Percentiles rank a stretch among this genome's conserved stretches.
Evolutionary conservation across 108 stramenopile genomes (phyloP).

Genomic region (Cylindrotheca closterium): DNA sequence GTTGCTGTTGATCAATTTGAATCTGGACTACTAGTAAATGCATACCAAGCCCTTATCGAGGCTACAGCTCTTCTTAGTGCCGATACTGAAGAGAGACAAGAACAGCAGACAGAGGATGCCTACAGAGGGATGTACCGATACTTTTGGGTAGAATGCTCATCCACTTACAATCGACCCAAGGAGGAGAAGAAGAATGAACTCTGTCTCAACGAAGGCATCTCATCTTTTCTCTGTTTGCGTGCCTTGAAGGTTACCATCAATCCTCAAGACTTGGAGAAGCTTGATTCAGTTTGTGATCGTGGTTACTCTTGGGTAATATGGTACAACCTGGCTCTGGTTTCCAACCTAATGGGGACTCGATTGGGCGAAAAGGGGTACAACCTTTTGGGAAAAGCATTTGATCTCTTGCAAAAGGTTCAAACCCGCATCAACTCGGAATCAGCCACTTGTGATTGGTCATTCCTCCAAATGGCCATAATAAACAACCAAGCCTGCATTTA

Average conservation of each 20-base stretch:
- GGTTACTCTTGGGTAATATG: conserved; percentile 12
- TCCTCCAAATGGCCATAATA: conserved; percentile 9
- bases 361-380: conserved; percentile 16
- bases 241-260: conserved; percentile 8
- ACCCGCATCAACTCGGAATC: conserved; percentile 4
- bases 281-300: conserved; percentile 1
- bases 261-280: not conserved
- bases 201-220: conserved; percentile 14
- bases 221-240: conserved; percentile 15
- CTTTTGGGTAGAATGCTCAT: conserved; percentile 14
- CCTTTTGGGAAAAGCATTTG: not conserved
- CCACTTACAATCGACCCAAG: not conserved
- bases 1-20: conserved; percentile 9
- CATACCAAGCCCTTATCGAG: not conserved
- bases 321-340: conserved; percentile 17
- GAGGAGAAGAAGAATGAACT: not conserved
- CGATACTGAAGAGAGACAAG: too few relatives aligned
- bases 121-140: conserved; percentile 9
- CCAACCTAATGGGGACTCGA: conserved; percentile 18
- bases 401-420: conserved; percentile 12
- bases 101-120: too few relatives aligned
- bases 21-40: conserved; percentile 5
- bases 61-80: not conserved
- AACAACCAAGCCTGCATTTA: conserved; percentile 23
- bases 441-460: conserved; percentile 3